These are phyloP conservation scores for Apiotrichum brassicae DNA, from an alignment of 1,284 basidiomycete species.

Conservation along the genomic window DNA sequence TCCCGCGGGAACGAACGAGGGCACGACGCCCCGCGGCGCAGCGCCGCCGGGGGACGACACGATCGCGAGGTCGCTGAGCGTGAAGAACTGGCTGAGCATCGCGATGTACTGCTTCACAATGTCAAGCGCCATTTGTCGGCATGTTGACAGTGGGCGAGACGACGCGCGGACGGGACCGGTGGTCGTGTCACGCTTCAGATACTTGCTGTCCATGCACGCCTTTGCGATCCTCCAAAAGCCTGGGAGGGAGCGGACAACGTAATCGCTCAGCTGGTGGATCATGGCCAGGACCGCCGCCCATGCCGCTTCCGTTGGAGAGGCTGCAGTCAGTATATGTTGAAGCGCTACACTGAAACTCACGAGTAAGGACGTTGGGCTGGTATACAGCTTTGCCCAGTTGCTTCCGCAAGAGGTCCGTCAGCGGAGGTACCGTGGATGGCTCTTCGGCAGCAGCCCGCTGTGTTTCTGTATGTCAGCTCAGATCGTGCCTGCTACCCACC, in stretches of 20 bases:
- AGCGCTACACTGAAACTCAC: constrained; percentile 50
- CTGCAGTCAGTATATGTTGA: constrained; percentile 14
- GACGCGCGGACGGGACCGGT: constrained; percentile 19
- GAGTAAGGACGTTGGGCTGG: constrained; percentile 47
- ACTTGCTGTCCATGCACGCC: constrained; percentile 84
- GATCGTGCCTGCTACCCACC: constrained; percentile 30
- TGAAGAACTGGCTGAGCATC: constrained; percentile 82
- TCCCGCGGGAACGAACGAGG: constrained; percentile 65
- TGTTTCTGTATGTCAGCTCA: not conserved
- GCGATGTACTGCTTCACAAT: constrained; percentile 82
- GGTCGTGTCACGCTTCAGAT: constrained; percentile 55
- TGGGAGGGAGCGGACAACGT: constrained; percentile 60
- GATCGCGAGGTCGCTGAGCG: constrained; percentile 68
- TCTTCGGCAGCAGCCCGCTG: constrained; percentile 8
- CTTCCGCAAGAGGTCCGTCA: constrained; percentile 25
- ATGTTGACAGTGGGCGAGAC: constrained; percentile 68
- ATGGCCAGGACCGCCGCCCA: constrained; percentile 75
- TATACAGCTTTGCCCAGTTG: constrained; percentile 28
- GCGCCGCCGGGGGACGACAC: constrained; percentile 45
- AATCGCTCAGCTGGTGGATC: constrained; percentile 51
- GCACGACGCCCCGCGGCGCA: constrained; percentile 27
- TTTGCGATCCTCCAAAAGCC: constrained; percentile 92
- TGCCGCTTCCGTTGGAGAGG: constrained; percentile 51
- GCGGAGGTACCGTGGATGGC: constrained; percentile 26
- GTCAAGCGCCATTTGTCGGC: constrained; percentile 83